A percentile compares a stretch with the other conserved stretches of the same genome.
Evolutionary conservation across 2,329 filamentous ascomycete species (phyloP).

Genomic region (Teratosphaeria nubilosa): DNA sequence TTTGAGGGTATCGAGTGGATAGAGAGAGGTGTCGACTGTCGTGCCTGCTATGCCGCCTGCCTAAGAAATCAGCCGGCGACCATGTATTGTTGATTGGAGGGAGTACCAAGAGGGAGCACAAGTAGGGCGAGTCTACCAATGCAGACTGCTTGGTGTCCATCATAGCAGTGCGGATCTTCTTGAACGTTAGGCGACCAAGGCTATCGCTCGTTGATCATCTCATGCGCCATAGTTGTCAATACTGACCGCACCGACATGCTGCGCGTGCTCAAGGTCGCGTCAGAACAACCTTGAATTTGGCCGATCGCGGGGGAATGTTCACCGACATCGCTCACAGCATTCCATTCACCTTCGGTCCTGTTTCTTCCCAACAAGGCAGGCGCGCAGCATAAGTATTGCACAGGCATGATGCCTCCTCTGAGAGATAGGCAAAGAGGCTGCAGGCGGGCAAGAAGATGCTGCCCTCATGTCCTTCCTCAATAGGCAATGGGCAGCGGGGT

Average conservation of each 20-base stretch:
- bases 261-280: not conserved
- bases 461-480: not conserved
- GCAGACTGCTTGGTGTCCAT: constrained; percentile 3
- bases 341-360: not conserved
- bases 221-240: not conserved
- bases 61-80: constrained; percentile 25
- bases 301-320: not conserved
- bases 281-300: not conserved
- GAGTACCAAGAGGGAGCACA: constrained; percentile 37
- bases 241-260: not conserved
- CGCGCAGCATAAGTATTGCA: not conserved
- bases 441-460: not conserved
- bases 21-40: constrained; percentile 92
- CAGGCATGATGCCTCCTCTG: not conserved
- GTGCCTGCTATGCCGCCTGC: constrained; percentile 88
- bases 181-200: not conserved
- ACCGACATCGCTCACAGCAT: not conserved
- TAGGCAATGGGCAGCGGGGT: not conserved
- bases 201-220: not conserved
- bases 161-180: not conserved
- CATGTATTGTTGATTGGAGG: not conserved
- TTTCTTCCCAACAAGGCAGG: not conserved
- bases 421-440: not conserved
- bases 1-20: constrained; percentile 96
- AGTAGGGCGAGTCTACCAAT: constrained; percentile 33